A percentile compares a stretch with the other conserved stretches of the same genome.
Conservation (phyloP, 2,329 filamentous ascomycete species). For the Herpotrichia juniperi region DNA sequence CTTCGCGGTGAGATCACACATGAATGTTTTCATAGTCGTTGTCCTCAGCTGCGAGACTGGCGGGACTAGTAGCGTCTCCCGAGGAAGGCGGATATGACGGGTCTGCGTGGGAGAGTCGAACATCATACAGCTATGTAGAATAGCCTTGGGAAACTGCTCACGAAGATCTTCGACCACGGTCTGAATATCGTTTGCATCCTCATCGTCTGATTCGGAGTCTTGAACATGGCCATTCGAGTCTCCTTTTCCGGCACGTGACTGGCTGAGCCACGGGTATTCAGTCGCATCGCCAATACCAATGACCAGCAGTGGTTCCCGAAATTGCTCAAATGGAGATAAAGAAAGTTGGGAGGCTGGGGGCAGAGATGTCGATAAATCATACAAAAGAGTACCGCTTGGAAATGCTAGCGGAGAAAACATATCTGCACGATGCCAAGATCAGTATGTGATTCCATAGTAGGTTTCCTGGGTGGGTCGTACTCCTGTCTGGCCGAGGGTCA, state of each 20-base stretch:
- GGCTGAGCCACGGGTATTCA: slow-evolving; percentile 61
- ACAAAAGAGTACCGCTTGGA: slow-evolving; percentile 83
- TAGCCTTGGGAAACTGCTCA: slow-evolving; percentile 74
- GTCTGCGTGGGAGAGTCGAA: slow-evolving; percentile 69
- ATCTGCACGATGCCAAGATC: slow-evolving; percentile 60
- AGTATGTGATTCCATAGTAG: slow-evolving; percentile 31
- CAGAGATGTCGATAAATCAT: slow-evolving; percentile 81
- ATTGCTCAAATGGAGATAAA: slow-evolving; percentile 87
- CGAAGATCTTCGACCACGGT: slow-evolving; percentile 74
- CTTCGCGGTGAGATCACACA: slow-evolving; percentile 52
- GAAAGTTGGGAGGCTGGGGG: slow-evolving; percentile 80
- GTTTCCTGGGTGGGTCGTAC: slow-evolving; percentile 58
- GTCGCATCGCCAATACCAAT: slow-evolving; percentile 84
- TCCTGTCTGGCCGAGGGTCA: slow-evolving; percentile 83
- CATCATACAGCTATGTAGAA: slow-evolving; percentile 78
- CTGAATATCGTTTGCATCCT: slow-evolving; percentile 46
- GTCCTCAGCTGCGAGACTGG: slow-evolving; percentile 70
- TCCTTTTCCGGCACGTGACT: slow-evolving; percentile 39
- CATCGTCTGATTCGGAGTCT: slow-evolving; percentile 19
- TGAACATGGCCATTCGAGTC: slow-evolving; percentile 13
- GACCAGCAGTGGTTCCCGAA: slow-evolving; percentile 81
- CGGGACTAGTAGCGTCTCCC: slow-evolving; percentile 75
- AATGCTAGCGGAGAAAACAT: slow-evolving; percentile 94
- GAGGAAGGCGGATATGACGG: slow-evolving; percentile 53
- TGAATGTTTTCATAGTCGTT: slow-evolving; percentile 66